Evolutionary conservation across 2,329 filamentous ascomycete species (phyloP).

Genomic region (Trichophyton benhamiae): DNA sequence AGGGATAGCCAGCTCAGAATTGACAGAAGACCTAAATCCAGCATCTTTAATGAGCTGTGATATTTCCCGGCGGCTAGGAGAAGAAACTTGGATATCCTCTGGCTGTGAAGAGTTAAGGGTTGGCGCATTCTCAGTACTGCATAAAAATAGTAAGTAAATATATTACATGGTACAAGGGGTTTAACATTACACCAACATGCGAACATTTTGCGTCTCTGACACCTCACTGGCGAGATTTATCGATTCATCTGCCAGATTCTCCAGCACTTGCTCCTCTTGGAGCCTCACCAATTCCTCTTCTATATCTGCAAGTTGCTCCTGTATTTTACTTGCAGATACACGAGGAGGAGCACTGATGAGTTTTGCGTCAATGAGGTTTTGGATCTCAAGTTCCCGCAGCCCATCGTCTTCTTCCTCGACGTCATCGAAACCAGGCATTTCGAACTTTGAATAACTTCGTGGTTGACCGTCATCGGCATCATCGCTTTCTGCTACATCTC

Average conservation of each 20-base stretch:
- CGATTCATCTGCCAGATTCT: conserved; percentile 15
- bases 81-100: conserved; percentile 18
- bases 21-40: conserved; percentile 37
- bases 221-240: conserved; percentile 17
- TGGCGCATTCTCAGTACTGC: background rate
- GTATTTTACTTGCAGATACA: background rate
- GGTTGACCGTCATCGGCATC: conserved; percentile 58
- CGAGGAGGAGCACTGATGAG: conserved; percentile 40
- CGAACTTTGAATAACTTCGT: conserved; percentile 65
- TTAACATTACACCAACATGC: conserved; percentile 25
- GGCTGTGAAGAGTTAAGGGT: conserved; percentile 7
- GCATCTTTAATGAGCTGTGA: conserved; percentile 37
- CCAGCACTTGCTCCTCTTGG: background rate
- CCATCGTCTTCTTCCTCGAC: conserved; percentile 47
- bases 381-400: conserved; percentile 46
- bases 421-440: conserved; percentile 54
- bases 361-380: conserved; percentile 55
- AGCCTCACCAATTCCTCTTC: conserved; percentile 7
- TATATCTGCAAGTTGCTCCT: background rate
- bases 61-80: conserved; percentile 31
- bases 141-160: background rate
- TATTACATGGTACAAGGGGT: background rate
- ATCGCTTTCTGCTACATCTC: conserved; percentile 41
- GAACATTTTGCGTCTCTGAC: conserved; percentile 23
- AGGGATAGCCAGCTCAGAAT: conserved; percentile 24